Percentiles rank a stretch among this genome's conserved stretches.
Conservation (phyloP, 2,329 filamentous ascomycete genomes). For the Penicillium sclerotigenum region DNA sequence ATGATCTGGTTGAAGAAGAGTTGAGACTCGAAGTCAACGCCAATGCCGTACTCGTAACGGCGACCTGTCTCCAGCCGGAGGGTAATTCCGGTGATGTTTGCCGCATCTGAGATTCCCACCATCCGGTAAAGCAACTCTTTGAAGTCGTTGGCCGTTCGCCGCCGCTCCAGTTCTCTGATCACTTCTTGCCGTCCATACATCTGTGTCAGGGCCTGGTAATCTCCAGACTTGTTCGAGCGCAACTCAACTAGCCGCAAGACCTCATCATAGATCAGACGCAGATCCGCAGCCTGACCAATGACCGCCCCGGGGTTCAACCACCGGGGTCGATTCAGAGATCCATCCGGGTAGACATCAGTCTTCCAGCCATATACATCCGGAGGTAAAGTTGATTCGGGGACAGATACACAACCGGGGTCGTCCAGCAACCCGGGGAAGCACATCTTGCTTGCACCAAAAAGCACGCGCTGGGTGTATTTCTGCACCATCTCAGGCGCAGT, state of each 20-base stretch:
- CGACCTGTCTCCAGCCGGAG: conserved; percentile 36
- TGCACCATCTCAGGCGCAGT: conserved; percentile 29
- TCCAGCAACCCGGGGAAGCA: conserved; percentile 46
- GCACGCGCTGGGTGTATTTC: conserved; percentile 52
- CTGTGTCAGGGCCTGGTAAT: conserved; percentile 50
- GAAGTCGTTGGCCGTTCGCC: conserved; percentile 32
- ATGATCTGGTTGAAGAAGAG: conserved; percentile 49
- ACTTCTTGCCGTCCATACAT: conserved; percentile 55
- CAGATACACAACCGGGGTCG: conserved; percentile 52
- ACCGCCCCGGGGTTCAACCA: conserved; percentile 50
- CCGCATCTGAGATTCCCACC: conserved; percentile 38
- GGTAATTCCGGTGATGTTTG: conserved; percentile 37
- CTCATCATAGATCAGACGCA: conserved; percentile 47
- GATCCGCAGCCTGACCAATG: conserved; percentile 52
- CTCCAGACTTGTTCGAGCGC: conserved; percentile 33
- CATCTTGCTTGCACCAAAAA: conserved; percentile 56
- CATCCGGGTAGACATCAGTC: conserved; percentile 40
- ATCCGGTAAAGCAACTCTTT: conserved; percentile 39
- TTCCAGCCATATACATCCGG: conserved; percentile 48
- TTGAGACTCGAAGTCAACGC: conserved; percentile 51
- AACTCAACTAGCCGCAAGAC: conserved; percentile 40
- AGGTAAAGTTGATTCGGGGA: conserved; percentile 52
- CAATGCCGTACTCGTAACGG: conserved; percentile 51
- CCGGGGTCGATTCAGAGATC: conserved; percentile 43
- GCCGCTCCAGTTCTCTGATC: conserved; percentile 44